Conservation (phyloP, 2,329 filamentous ascomycete species). For the Claviceps monticola region DNA sequence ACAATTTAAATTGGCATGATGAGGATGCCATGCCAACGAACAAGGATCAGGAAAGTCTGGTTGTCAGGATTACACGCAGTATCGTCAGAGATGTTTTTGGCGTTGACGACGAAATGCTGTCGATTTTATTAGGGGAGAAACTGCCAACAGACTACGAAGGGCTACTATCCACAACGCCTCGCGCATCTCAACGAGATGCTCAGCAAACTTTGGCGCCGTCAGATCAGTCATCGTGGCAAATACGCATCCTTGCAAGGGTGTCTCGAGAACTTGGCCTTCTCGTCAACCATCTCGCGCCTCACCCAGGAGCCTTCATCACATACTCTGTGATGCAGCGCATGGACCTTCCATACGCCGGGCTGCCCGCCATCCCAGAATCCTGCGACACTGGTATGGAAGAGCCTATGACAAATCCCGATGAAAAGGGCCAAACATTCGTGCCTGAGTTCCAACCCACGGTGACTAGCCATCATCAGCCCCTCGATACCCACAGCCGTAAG, state of each 20-base stretch:
- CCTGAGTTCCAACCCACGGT: slow-evolving; percentile 37
- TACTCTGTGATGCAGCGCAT: slow-evolving; percentile 54
- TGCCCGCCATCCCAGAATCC: slow-evolving; percentile 49
- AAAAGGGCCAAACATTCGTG: slow-evolving; percentile 11
- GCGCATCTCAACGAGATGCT: slow-evolving; percentile 23
- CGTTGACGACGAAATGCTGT: slow-evolving; percentile 73
- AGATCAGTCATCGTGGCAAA: slow-evolving; percentile 49
- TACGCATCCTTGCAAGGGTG: slow-evolving; percentile 68
- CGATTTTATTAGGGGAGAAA: slow-evolving; percentile 74
- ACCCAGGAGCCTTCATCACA: slow-evolving; percentile 79
- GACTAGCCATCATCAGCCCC: slow-evolving; percentile 20
- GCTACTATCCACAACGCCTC: slow-evolving; percentile 33
- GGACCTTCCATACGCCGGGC: slow-evolving; percentile 63
- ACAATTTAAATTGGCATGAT: slow-evolving; percentile 38
- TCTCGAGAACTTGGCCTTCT: slow-evolving; percentile 75
- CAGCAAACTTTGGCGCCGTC: slow-evolving; percentile 17
- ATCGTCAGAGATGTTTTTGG: slow-evolving; percentile 84
- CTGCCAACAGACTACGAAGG: slow-evolving; percentile 42
- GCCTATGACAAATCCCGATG: slow-evolving; percentile 12
- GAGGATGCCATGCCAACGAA: slow-evolving; percentile 30
- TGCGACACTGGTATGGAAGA: slow-evolving; percentile 18
- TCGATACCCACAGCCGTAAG: slow-evolving; percentile 21
- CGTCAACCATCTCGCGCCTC: slow-evolving; percentile 63
- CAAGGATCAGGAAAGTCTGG: slow-evolving; percentile 52
- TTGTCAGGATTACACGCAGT: slow-evolving; percentile 68